A percentile compares a stretch with the other conserved stretches of the same genome.
phyloP scores from a whole-genome alignment of 225 moss, liverwort and hornwort genomes.

The Pseudisothecium myosuroides region DNA sequence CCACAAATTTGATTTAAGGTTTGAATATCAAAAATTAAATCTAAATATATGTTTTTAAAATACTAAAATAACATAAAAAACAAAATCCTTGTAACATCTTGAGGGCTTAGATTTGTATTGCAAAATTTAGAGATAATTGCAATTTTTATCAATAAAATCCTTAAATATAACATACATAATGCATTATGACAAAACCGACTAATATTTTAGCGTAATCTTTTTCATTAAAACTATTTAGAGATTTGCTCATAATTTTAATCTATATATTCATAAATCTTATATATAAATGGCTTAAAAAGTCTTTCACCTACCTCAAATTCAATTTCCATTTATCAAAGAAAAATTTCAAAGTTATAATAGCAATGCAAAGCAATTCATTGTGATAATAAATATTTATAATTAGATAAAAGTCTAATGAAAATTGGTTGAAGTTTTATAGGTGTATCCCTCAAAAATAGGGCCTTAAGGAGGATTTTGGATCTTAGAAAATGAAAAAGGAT shows the following conservation, averaged over 20 bases:
- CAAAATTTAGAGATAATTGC: too few relatives aligned
- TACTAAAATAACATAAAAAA: background rate
- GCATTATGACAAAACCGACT: background rate
- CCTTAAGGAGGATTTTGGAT: background rate
- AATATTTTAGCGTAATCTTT: background rate
- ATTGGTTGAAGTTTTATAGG: background rate
- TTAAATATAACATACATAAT: background rate
- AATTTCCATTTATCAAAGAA: background rate
- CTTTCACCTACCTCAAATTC: background rate
- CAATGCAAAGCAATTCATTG: background rate
- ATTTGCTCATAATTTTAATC: background rate
- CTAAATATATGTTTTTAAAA: too few relatives aligned
- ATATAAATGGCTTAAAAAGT: rapidly evolving
- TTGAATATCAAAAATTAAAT: background rate
- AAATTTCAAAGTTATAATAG: background rate
- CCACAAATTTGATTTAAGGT: background rate
- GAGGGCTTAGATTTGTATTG: too few relatives aligned
- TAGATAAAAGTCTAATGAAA: background rate
- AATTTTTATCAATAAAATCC: background rate
- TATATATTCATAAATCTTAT: background rate
- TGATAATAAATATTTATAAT: background rate
- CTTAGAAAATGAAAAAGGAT: background rate
- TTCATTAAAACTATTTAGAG: background rate
- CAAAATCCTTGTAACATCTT: background rate
- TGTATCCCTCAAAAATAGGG: background rate